phyloP scores from a whole-genome alignment of 495 filamentous ascomycete species.

The Penicillium mononematosum region DNA sequence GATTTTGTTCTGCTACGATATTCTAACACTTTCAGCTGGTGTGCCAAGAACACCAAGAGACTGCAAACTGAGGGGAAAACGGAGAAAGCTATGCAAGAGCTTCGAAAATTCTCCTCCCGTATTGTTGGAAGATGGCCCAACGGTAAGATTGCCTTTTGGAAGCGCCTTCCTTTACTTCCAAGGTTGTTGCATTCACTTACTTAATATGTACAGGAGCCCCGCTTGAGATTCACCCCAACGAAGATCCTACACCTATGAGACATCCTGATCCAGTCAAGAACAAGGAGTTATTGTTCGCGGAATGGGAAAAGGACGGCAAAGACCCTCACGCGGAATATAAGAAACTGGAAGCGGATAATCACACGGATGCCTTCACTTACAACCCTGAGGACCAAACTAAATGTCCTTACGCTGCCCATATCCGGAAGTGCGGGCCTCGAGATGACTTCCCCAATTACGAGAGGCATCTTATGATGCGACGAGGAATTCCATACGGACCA shows the following conservation, averaged over 20 bases:
- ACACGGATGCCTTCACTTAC: conserved; percentile 1
- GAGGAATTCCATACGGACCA: conserved; percentile 3
- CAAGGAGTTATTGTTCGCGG: not conserved
- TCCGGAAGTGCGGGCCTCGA: conserved; percentile 4
- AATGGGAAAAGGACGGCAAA: not conserved
- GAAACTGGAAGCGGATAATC: not conserved
- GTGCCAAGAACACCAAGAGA: not conserved
- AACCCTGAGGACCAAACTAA: not conserved
- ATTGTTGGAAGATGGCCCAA: conserved; percentile 1
- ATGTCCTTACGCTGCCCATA: conserved; percentile 5
- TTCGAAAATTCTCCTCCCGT: conserved; percentile 1
- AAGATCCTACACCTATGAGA: not conserved
- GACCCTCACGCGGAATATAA: not conserved
- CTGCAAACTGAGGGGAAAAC: not conserved
- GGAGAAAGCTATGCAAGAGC: not conserved
- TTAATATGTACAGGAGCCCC: not conserved
- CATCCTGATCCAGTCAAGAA: not conserved
- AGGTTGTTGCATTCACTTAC: not conserved
- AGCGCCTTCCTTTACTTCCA: not conserved
- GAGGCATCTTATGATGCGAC: not conserved
- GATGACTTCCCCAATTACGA: conserved; percentile 2
- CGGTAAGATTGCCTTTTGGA: not conserved
- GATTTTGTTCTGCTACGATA: not conserved
- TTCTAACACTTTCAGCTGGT: not conserved
- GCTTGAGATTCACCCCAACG: not conserved